These are phyloP conservation scores for Sphaerostilbella broomeana DNA, from an alignment of 2,329 filamentous ascomycete genomes.

Conservation along the genomic window DNA sequence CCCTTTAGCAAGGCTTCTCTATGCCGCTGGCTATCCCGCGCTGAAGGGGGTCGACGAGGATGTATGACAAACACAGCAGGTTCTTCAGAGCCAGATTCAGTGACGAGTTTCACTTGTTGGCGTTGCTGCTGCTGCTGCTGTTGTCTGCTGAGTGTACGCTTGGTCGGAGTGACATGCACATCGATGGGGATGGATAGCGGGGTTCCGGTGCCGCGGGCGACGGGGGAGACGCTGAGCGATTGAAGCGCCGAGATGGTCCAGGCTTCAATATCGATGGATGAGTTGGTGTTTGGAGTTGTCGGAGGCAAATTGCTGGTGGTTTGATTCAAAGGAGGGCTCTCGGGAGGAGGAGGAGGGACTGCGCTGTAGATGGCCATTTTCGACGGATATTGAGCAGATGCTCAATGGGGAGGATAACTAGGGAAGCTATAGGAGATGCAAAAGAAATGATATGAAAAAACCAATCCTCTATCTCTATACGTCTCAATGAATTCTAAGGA, in stretches of 20 bases:
- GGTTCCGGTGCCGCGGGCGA: conserved; percentile 53
- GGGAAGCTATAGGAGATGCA: background rate
- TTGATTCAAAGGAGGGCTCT: conserved; percentile 19
- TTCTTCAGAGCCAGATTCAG: conserved; percentile 17
- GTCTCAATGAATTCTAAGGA: background rate
- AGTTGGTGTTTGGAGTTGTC: conserved; percentile 18
- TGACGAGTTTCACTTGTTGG: conserved; percentile 4
- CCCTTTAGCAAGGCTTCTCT: conserved; percentile 78
- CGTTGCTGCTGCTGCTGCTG: background rate
- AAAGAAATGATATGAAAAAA: background rate
- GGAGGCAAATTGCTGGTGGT: conserved; percentile 12
- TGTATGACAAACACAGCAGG: conserved; percentile 22
- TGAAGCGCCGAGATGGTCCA: conserved; percentile 58
- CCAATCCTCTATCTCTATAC: no score
- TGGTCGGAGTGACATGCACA: conserved; percentile 30
- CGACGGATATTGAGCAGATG: background rate
- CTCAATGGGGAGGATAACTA: background rate
- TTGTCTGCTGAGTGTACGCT: conserved; percentile 7
- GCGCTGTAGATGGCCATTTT: conserved; percentile 48
- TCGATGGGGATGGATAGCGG: conserved; percentile 73
- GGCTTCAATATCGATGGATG: conserved; percentile 53
- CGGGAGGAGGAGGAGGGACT: conserved; percentile 43
- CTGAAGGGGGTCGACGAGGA: conserved; percentile 40
- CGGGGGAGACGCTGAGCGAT: conserved; percentile 47
- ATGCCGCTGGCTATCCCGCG: conserved; percentile 49